Conservation (phyloP, 2,329 filamentous ascomycete genomes). For the Fusarium devonianum region DNA sequence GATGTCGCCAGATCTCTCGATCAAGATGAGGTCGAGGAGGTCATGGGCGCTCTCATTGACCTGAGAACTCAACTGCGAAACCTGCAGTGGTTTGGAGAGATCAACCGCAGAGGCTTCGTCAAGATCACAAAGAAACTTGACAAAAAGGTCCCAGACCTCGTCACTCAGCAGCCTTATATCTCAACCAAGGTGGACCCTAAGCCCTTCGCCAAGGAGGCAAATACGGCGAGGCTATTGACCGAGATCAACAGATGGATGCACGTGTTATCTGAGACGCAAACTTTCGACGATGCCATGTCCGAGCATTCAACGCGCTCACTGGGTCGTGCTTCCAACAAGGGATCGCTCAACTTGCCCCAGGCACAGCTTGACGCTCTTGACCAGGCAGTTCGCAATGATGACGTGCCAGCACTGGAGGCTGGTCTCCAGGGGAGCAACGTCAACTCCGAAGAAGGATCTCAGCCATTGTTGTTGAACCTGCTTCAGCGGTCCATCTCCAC, state of each 20-base stretch:
- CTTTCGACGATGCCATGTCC: constrained; percentile 77
- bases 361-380: constrained; percentile 75
- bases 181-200: constrained; percentile 89
- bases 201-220: constrained; percentile 80
- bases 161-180: constrained; percentile 85
- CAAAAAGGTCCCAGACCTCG: constrained; percentile 83
- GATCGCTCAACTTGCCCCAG: constrained; percentile 74
- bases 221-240: constrained; percentile 56
- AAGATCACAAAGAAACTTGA: constrained; percentile 99
- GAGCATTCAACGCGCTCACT: constrained; percentile 78
- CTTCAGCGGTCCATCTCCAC: constrained; percentile 79
- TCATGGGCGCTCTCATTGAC: constrained; percentile 89
- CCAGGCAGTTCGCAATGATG: constrained; percentile 73
- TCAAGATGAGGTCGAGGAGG: constrained; percentile 87
- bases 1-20: constrained; percentile 78
- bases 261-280: constrained; percentile 77
- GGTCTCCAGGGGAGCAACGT: constrained; percentile 66
- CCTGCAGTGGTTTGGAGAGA: constrained; percentile 96
- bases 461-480: constrained; percentile 78
- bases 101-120: constrained; percentile 92
- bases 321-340: constrained; percentile 77
- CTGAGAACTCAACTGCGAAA: constrained; percentile 87
- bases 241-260: constrained; percentile 93
- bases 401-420: constrained; percentile 63
- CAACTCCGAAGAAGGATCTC: constrained; percentile 51